Percentiles rank a stretch among this genome's conserved stretches.
Evolutionary conservation across 148 eudicot species (phyloP).

Genomic region (Salicornia ramosissima): DNA sequence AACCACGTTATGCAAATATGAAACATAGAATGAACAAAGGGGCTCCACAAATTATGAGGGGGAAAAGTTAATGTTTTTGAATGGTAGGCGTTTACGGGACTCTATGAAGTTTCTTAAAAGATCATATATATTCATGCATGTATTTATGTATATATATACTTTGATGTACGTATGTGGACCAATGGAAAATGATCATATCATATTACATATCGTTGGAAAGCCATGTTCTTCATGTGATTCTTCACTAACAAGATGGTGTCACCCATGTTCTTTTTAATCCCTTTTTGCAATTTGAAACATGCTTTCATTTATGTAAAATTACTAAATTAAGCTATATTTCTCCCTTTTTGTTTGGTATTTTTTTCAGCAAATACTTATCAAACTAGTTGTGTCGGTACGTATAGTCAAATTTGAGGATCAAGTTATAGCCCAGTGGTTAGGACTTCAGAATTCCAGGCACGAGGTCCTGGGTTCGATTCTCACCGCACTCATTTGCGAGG

Average conservation of each 20-base stretch:
- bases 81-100: conserved; percentile 19
- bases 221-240: conserved; percentile 30
- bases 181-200: conserved; percentile 19
- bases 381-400: too few relatives aligned
- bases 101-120: not conserved
- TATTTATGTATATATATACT: too few relatives aligned
- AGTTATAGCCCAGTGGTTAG: too few relatives aligned
- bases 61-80: conserved; percentile 7
- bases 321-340: not conserved
- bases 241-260: conserved; percentile 11
- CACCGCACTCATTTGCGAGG: too few relatives aligned
- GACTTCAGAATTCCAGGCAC: too few relatives aligned
- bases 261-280: conserved; percentile 5
- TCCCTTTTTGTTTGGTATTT: not conserved
- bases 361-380: too few relatives aligned
- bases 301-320: not conserved
- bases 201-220: conserved; percentile 22
- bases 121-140: not conserved
- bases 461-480: too few relatives aligned
- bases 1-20: not conserved
- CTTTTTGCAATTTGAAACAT: conserved; percentile 15
- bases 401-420: too few relatives aligned
- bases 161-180: conserved; percentile 5
- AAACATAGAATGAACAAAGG: conserved; percentile 5
- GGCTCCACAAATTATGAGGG: conserved; percentile 16